Base-by-base conservation (phyloP, 345 rosid genomes). In the Psidium guajava region DNA sequence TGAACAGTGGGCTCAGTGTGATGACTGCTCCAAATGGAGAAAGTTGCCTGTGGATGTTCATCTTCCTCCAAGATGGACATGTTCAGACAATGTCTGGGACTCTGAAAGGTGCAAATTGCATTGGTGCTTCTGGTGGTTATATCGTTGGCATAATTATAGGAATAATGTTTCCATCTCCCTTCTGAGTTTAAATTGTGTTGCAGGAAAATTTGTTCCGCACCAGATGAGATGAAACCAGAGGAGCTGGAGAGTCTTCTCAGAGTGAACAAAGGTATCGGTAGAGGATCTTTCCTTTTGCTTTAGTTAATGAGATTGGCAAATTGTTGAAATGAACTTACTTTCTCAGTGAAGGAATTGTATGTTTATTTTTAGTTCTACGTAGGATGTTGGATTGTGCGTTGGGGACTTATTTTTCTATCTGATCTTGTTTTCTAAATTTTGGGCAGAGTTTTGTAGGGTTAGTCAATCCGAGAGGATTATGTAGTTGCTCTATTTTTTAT, bases 1-100 rank as follows among this genome's bases (percentile, higher is more conserved):
- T 83, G 98, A 97, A 93, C 99, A 97, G 86, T 97, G 99, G 99
- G 94, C 91, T 40, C 96, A 94, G 87, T 97, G 99, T 89, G 99
- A 97, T 88, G 85, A 89, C 85, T 97, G 99, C 90, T 91, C 90
- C 59, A 97, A 95, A 91, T 97, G 98, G 99, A 89, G 99, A 86
- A 94, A 90, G 88, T 85, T 97, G 89, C 98, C 98, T 10, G 89
- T 91, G 87, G 98, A 95, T 88, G 80, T 85, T 89, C 98, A 95
- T 89, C 98, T 97, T 91, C 98, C 99, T 47, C 92, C 96, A 2
- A 93, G 90, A 86, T 97, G 99, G 99, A 91, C 90, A 25, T 97
- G 99, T 85, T 85, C 87, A 7, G 98, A 94, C 85, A 97, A 95
- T 87, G 85, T 87, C 59, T 95, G 91, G 93, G 98, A 97, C 89